Evolutionary conservation across 768 basidiomycete genomes (phyloP).

Genomic region (Termitomyces sp.): DNA sequence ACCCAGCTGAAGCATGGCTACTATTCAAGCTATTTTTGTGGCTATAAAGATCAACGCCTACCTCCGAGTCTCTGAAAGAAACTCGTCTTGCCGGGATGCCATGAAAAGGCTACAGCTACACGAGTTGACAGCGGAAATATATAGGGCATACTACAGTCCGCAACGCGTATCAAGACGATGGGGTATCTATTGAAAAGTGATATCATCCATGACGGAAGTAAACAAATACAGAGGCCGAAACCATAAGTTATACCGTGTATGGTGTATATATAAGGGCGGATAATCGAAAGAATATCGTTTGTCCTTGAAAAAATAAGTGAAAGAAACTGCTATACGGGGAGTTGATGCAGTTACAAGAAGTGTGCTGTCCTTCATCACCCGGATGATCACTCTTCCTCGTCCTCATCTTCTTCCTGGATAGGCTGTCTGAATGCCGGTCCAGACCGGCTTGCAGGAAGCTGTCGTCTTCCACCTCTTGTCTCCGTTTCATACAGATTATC

Average conservation of each 20-base stretch:
- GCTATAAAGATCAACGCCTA: not conserved
- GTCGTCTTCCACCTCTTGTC: conserved; percentile 59
- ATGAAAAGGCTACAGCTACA: not conserved
- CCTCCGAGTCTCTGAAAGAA: not conserved
- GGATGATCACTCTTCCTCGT: conserved; percentile 59
- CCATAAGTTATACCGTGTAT: conserved; percentile 3
- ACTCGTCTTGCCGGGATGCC: not conserved
- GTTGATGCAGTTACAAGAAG: not conserved
- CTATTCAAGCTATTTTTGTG: not conserved
- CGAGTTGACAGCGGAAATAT: not conserved
- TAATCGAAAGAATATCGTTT: conserved; percentile 1
- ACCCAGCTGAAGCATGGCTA: not conserved
- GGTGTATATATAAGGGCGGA: conserved; percentile 3
- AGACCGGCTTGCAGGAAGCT: conserved; percentile 65
- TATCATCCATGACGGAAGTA: conserved; percentile 11
- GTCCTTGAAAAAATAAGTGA: not conserved
- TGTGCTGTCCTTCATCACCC: not conserved
- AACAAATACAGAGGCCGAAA: conserved; percentile 9
- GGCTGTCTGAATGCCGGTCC: conserved; percentile 70
- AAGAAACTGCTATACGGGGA: not conserved
- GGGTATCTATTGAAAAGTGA: conserved; percentile 18
- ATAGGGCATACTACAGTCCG: not conserved
- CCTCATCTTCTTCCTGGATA: conserved; percentile 87
- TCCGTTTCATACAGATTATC: conserved; percentile 53
- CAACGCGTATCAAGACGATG: not conserved